These are phyloP conservation scores for Pyronema omphalodes DNA, from an alignment of 495 filamentous ascomycete species.

Conservation along the genomic window DNA sequence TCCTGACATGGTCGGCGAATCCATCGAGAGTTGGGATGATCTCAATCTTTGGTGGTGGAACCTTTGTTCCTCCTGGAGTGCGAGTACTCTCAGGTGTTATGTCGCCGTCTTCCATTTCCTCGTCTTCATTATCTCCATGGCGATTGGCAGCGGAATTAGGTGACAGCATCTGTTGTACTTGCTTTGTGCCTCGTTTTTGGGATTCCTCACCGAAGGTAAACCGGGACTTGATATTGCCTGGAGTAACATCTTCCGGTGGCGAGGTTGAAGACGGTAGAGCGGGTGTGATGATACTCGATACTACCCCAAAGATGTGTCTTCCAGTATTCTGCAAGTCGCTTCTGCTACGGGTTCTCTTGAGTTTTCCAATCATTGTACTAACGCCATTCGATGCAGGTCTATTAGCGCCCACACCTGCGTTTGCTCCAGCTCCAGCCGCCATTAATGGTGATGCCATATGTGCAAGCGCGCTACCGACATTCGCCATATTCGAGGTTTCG, in stretches of 20 bases:
- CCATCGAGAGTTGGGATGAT: slow-evolving; percentile 51
- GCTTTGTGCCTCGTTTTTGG: slow-evolving; percentile 12
- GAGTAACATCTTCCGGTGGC: background rate
- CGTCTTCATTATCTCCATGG: slow-evolving; percentile 37
- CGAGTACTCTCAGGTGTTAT: slow-evolving; percentile 30
- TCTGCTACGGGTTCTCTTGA: slow-evolving; percentile 1
- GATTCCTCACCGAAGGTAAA: slow-evolving; percentile 21
- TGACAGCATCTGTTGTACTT: slow-evolving; percentile 17
- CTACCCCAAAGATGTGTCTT: slow-evolving; percentile 18
- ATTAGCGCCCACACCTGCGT: background rate
- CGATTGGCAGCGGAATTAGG: slow-evolving; percentile 25
- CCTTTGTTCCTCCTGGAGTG: slow-evolving; percentile 29
- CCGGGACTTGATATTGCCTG: slow-evolving; percentile 2
- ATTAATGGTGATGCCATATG: slow-evolving; percentile 14
- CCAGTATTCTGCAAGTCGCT: slow-evolving; percentile 7
- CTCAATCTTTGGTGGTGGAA: slow-evolving; percentile 24
- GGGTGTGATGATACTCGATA: slow-evolving; percentile 11
- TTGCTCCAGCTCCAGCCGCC: slow-evolving; percentile 7
- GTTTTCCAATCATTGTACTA: background rate
- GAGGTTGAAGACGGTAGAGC: background rate
- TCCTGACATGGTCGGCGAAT: slow-evolving; percentile 56
- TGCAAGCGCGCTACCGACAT: slow-evolving; percentile 15
- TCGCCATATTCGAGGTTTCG: slow-evolving; percentile 9
- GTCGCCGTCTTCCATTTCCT: slow-evolving; percentile 33
- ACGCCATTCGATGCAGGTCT: background rate